Evolutionary conservation across 2,329 filamentous ascomycete genomes (phyloP), one percentile per base, ranked within the genome.

Genomic region (Diaporthe capsici): DNA sequence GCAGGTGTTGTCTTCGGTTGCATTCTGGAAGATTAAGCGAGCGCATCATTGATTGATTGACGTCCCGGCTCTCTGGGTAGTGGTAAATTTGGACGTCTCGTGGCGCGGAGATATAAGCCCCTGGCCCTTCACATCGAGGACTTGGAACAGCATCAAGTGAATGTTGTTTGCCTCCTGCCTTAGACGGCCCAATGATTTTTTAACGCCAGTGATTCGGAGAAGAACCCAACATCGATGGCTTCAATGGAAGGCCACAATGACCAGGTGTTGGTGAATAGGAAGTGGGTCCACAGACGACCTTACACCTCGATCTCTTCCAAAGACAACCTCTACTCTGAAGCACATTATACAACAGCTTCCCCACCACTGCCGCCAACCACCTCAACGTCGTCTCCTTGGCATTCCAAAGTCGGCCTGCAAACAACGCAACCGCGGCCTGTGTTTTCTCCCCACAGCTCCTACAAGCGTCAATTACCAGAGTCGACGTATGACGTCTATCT

Each of bases 11-110:
- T 60, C 72, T 76, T 74, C 57, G 57, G 57, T 39, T 72, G 49
- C 39, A 22, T 75, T 71, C 57, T 71, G 31, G 72, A 39, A 68
- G 39, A 37, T 75, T 76, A 76, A 63, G 75, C 72, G 65, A 76
- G 57, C 51, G 25, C 31, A n/a, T 51, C 42, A 44, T 73, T 63
- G 25, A 60, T 72, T 72, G 51, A 47, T 57, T 75, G 67, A 60
- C 67, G 37, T 68, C n/a, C 58, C 72, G 44, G 68, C 31, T 37
- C n/a, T 55, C 42, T 68, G 67, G 58, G 39, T 44, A 25, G 20
- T 47, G 34, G 31, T 28, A 28, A 34, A 51, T 25, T 49, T 17
- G 25, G 61, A 44, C 25, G 47, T 22, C 25, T 55, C 72, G 51
- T 60, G 72, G 67, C 28, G 51, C 49, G 37, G 42, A 44, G 44